Conservation (phyloP, 2,329 filamentous ascomycete genomes). For the Aspergillus persii region DNA sequence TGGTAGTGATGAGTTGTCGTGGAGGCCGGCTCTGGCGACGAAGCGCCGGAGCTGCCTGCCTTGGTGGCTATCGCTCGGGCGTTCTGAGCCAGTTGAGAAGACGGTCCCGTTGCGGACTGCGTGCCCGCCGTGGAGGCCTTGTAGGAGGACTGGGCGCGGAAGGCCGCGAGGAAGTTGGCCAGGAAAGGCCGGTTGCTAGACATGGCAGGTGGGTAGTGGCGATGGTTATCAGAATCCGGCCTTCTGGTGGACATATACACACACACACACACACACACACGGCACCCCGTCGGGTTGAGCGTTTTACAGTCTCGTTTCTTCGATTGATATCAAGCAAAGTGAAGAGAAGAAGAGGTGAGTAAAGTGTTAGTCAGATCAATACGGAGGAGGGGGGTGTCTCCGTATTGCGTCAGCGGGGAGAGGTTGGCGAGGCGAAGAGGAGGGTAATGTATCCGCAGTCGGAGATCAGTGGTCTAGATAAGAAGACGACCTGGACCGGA, state of each 20-base stretch:
- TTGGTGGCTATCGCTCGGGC: conserved; percentile 51
- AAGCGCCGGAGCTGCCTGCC: conserved; percentile 27
- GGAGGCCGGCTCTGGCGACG: conserved; percentile 16
- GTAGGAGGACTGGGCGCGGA: conserved; percentile 62
- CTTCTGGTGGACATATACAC: neutral
- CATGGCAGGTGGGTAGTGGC: conserved; percentile 45
- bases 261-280: neutral
- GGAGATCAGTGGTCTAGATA: neutral
- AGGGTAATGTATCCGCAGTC: neutral
- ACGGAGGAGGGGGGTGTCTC: neutral
- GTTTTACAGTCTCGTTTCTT: neutral
- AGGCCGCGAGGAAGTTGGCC: conserved; percentile 65
- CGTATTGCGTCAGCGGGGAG: neutral
- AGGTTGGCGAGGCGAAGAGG: neutral
- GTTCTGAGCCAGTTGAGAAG: conserved; percentile 39
- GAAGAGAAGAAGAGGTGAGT: neutral
- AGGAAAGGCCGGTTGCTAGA: conserved; percentile 66
- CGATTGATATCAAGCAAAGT: neutral
- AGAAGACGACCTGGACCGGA: neutral
- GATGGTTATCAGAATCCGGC: neutral
- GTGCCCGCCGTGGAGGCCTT: conserved; percentile 50
- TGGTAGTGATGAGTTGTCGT: conserved; percentile 19
- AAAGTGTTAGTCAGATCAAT: neutral
- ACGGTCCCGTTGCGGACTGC: conserved; percentile 33
- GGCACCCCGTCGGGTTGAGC: neutral